A percentile compares a stretch with the other conserved stretches of the same genome.
Conservation (phyloP, 1,284 basidiomycete genomes). For the Thelephora terrestris region DNA sequence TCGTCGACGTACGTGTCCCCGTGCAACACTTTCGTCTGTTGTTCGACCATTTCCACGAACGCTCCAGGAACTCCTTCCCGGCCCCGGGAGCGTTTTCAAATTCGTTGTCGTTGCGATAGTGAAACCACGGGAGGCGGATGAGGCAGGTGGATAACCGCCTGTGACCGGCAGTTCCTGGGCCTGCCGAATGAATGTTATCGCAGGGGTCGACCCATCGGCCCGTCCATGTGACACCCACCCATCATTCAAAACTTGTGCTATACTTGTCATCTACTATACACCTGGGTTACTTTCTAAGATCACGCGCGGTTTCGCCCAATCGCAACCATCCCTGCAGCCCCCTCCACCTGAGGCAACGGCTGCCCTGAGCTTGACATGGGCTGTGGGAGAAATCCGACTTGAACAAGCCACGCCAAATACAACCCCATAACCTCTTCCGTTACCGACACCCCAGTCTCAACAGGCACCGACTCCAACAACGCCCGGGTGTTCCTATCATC, state of each 20-base stretch:
- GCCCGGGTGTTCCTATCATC: slow-evolving; percentile 79
- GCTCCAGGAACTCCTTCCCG: too few relatives aligned
- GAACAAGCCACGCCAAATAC: slow-evolving; percentile 93
- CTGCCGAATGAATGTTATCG: not conserved
- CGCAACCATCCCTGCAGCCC: slow-evolving; percentile 26
- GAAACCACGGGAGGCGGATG: too few relatives aligned
- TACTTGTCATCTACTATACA: not conserved
- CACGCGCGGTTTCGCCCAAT: slow-evolving; percentile 38
- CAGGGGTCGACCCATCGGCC: not conserved
- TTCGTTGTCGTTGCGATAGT: too few relatives aligned
- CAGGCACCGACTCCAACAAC: slow-evolving; percentile 43
- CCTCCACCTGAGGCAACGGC: slow-evolving; percentile 32
- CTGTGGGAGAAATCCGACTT: slow-evolving; percentile 76
- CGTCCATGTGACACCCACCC: too few relatives aligned
- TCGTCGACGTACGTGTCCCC: too few relatives aligned
- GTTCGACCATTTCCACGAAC: too few relatives aligned
- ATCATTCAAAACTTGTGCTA: not conserved
- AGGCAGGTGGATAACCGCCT: too few relatives aligned
- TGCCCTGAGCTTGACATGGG: slow-evolving; percentile 37
- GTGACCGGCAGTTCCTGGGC: too few relatives aligned
- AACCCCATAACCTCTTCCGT: slow-evolving; percentile 70
- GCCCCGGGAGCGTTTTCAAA: too few relatives aligned
- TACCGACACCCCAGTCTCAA: slow-evolving; percentile 54
- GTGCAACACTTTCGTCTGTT: too few relatives aligned
- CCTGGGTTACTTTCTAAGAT: slow-evolving; percentile 3